Conservation (phyloP, 2,329 filamentous ascomycete genomes). For the Fusarium coffeatum region DNA sequence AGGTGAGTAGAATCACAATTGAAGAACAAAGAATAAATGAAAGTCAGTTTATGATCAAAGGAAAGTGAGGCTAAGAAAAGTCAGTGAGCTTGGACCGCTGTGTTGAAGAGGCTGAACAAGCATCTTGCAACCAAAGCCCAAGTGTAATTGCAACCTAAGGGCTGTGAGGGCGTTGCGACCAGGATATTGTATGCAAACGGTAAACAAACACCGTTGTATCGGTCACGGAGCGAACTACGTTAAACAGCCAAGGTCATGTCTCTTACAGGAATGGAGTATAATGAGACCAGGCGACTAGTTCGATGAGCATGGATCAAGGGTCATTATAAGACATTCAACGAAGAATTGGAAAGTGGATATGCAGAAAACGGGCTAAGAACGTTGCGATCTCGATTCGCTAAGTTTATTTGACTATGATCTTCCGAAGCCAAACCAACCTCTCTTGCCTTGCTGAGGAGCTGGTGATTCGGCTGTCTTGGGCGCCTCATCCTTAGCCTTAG, state of each 20-base stretch:
- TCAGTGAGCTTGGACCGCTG: conserved; percentile 18
- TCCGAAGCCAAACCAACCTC: conserved; percentile 82
- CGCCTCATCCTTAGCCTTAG: conserved; percentile 44
- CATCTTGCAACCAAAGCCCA: conserved; percentile 3
- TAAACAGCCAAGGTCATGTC: conserved; percentile 18
- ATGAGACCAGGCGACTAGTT: conserved; percentile 26
- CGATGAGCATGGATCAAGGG: conserved; percentile 30
- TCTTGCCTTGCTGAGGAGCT: conserved; percentile 63
- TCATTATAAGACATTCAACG: conserved; percentile 31
- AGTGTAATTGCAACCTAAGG: neutral
- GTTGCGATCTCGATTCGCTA: conserved; percentile 22
- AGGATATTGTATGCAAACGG: conserved; percentile 3
- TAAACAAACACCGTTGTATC: conserved; percentile 34
- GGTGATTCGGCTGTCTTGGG: conserved; percentile 45
- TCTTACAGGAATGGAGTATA: conserved; percentile 40
- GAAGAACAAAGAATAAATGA: neutral
- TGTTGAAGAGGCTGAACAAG: conserved; percentile 9
- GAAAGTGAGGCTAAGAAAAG: conserved; percentile 1
- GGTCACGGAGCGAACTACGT: conserved; percentile 12
- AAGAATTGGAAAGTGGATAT: conserved; percentile 17
- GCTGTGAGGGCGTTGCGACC: neutral
- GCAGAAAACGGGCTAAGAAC: conserved; percentile 15
- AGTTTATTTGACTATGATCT: conserved; percentile 53
- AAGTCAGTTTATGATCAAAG: neutral
- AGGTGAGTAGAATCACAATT: neutral